Conservation (phyloP, 441 rosid species). For the Hypseocharis bilobata region DNA sequence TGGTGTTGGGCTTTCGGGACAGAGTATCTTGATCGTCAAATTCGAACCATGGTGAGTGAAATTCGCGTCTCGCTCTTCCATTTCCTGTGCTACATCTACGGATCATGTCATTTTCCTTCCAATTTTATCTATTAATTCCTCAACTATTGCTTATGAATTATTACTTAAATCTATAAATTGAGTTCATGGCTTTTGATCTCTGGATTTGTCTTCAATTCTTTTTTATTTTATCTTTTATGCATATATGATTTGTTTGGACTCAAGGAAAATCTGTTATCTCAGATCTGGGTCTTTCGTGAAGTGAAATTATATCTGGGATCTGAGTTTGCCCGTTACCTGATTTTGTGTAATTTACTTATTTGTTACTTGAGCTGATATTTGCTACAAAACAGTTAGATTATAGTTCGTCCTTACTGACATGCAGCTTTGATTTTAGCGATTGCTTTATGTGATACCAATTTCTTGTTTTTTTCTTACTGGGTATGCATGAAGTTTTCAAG, state of each 20-base stretch:
- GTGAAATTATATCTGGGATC: not conserved
- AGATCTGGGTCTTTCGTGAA: not conserved
- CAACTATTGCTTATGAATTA: not conserved
- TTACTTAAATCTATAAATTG: not conserved
- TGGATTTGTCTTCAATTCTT: not conserved
- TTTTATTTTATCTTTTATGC: not conserved
- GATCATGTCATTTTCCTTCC: not conserved
- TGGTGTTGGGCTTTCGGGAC: not conserved
- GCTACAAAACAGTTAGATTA: not conserved
- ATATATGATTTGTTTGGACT: not conserved
- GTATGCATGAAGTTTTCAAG: not conserved
- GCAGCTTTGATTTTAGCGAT: no score
- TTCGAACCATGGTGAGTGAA: not conserved
- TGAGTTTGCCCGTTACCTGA: not conserved
- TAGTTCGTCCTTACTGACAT: no score
- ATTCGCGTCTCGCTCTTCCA: not conserved
- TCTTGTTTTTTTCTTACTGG: not conserved
- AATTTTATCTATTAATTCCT: not conserved
- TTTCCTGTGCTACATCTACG: not conserved
- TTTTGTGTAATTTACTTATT: not conserved
- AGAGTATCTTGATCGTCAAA: not conserved
- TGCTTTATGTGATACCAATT: no score
- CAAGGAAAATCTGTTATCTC: not conserved
- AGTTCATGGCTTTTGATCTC: not conserved
- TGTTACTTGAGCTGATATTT: not conserved